Conservation (phyloP, 1,139 yeast species). For the Kazachstania sp. region DNA sequence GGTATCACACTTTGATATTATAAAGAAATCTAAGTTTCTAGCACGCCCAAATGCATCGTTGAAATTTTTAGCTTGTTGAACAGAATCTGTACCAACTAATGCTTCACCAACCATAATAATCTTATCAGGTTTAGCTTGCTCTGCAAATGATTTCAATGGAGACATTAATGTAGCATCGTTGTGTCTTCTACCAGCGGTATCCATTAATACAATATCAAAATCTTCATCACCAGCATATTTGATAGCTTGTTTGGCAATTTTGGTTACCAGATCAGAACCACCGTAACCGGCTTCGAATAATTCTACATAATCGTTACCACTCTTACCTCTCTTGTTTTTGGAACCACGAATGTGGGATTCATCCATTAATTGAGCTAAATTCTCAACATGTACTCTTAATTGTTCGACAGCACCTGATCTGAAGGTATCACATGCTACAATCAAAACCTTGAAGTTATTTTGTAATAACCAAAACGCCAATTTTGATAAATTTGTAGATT, state of each 20-base stretch:
- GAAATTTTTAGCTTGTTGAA: constrained; percentile 88
- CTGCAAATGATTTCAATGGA: constrained; percentile 89
- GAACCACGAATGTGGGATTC: constrained; percentile 32
- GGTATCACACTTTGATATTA: constrained; percentile 91
- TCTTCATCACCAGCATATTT: constrained; percentile 56
- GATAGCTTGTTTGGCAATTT: constrained; percentile 91
- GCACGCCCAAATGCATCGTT: constrained; percentile 86
- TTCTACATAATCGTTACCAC: constrained; percentile 53
- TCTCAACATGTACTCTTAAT: constrained; percentile 83
- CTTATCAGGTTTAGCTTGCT: constrained; percentile 90
- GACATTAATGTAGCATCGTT: constrained; percentile 94
- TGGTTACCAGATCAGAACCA: constrained; percentile 85
- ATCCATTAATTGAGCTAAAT: constrained; percentile 56
- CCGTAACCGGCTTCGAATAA: constrained; percentile 94
- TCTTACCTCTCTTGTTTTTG: constrained; percentile 28
- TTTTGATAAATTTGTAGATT: constrained; percentile 89
- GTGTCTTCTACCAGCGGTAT: constrained; percentile 96
- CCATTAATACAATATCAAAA: constrained; percentile 84
- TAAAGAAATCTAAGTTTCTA: constrained; percentile 78
- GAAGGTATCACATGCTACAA: constrained; percentile 97
- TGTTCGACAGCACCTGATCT: constrained; percentile 98
- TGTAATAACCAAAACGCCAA: constrained; percentile 92
- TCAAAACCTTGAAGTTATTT: constrained; percentile 75
- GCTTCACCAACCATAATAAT: constrained; percentile 99
- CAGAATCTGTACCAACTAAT: constrained; percentile 93